A percentile compares a stretch with the other conserved stretches of the same genome.
Conservation (phyloP, 495 filamentous ascomycete genomes). For the Annulohypoxylon bovei region DNA sequence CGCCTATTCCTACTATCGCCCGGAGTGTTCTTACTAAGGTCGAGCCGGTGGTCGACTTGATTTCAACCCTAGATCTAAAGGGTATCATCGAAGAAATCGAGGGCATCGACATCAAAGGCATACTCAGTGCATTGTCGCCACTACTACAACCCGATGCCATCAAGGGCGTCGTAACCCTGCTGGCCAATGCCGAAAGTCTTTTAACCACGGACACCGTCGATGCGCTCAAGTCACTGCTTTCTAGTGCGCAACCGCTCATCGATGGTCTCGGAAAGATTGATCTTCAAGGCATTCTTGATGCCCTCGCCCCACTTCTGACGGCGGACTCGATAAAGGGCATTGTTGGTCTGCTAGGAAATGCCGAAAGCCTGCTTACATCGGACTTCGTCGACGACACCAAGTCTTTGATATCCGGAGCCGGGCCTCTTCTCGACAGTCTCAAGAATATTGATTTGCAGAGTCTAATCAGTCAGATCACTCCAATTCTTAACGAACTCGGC, state of each 20-base stretch:
- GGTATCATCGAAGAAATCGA: conserved; percentile 44
- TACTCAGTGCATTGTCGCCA: conserved; percentile 49
- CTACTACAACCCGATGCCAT: conserved; percentile 52
- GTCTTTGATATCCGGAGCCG: conserved; percentile 51
- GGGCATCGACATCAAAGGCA: conserved; percentile 57
- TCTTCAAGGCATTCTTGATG: conserved; percentile 41
- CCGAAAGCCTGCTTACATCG: conserved; percentile 52
- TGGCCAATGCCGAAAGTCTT: conserved; percentile 54
- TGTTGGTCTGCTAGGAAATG: conserved; percentile 52
- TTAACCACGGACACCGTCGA: conserved; percentile 55
- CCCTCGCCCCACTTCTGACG: conserved; percentile 47
- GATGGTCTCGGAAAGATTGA: conserved; percentile 43
- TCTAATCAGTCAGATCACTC: conserved; percentile 46
- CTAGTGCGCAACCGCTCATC: conserved; percentile 43
- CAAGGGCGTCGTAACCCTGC: conserved; percentile 53
- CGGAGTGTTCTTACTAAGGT: conserved; percentile 44
- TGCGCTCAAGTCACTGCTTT: conserved; percentile 51
- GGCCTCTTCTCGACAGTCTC: conserved; percentile 49
- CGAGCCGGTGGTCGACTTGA: conserved; percentile 44
- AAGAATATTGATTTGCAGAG: conserved; percentile 49
- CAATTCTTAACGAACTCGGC: conserved; percentile 50
- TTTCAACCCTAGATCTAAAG: conserved; percentile 45
- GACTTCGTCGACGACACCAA: conserved; percentile 57
- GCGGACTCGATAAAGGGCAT: conserved; percentile 53
- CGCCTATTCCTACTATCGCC: conserved; percentile 44